Evolutionary conservation across 768 basidiomycete genomes (phyloP).

Genomic region (Dioszegia hungarica): DNA sequence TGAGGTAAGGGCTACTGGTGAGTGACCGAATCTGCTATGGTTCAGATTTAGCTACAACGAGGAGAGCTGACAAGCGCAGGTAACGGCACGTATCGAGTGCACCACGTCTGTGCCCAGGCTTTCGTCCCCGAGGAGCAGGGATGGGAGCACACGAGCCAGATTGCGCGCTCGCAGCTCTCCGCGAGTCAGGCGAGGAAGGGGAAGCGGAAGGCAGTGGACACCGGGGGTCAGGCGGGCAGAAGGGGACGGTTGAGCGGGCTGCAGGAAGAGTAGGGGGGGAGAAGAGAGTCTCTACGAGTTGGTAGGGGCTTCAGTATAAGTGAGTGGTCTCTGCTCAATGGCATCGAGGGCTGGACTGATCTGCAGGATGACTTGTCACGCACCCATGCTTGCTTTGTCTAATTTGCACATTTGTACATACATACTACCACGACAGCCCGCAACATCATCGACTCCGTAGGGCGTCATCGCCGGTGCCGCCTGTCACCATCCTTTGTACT

Average conservation of each 20-base stretch:
- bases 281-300: no score
- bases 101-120: slow-evolving; percentile 10
- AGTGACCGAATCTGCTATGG: background rate
- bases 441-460: no score
- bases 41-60: background rate
- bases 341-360: no score
- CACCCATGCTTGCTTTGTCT: no score
- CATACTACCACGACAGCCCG: no score
- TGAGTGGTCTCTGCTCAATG: no score
- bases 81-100: slow-evolving; percentile 2
- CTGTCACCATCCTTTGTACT: no score
- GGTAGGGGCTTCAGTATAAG: no score
- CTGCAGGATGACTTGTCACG: no score
- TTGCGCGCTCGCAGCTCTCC: background rate
- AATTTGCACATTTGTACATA: no score
- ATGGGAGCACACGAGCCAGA: slow-evolving; percentile 1
- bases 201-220: background rate
- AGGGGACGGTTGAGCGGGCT: background rate
- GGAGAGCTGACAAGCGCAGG: background rate
- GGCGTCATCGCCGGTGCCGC: no score
- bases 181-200: background rate
- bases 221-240: background rate
- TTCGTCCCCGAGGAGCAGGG: background rate
- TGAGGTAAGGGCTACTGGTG: slow-evolving; percentile 5
- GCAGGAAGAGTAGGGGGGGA: background rate